These are phyloP conservation scores for Diplodia sapinea DNA, from an alignment of 2,329 filamentous ascomycete genomes.

Conservation along the genomic window DNA sequence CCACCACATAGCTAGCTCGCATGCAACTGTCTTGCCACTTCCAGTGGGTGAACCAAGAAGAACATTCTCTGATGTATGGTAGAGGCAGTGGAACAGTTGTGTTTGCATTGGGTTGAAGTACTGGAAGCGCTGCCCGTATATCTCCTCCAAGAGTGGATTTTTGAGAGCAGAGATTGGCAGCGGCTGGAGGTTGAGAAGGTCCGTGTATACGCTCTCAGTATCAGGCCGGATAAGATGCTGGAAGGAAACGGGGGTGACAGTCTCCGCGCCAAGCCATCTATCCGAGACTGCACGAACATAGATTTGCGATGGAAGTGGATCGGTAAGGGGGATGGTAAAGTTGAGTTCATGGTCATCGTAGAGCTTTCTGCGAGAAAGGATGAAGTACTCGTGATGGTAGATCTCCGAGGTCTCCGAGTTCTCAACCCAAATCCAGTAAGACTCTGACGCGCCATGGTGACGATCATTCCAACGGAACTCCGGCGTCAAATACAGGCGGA, in stretches of 20 bases:
- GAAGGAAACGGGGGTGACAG: constrained; percentile 92
- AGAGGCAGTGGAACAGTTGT: constrained; percentile 95
- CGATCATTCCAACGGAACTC: constrained; percentile 96
- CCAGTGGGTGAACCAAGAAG: constrained; percentile 94
- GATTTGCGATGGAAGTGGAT: constrained; percentile 92
- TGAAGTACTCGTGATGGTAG: constrained; percentile 97
- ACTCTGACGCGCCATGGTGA: constrained; percentile 90
- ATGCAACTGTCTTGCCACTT: constrained; percentile 95
- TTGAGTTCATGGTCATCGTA: constrained; percentile 97
- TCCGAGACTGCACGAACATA: constrained; percentile 95
- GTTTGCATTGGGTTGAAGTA: constrained; percentile 99
- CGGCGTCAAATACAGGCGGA: constrained; percentile 82
- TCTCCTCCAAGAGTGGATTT: constrained; percentile 82
- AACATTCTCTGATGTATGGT: constrained; percentile 90
- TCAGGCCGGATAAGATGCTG: constrained; percentile 97
- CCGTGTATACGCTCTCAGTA: constrained; percentile 96
- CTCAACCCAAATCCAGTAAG: constrained; percentile 99
- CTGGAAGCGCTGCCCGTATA: constrained; percentile 87
- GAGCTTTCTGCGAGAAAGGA: constrained; percentile 85
- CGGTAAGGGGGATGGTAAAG: constrained; percentile 93
- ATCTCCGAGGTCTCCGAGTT: constrained; percentile 98
- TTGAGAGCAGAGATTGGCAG: constrained; percentile 85
- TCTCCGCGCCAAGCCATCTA: constrained; percentile 95
- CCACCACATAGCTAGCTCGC: constrained; percentile 99
- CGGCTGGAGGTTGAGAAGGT: constrained; percentile 89